Evolutionary conservation across 2,329 filamentous ascomycete genomes (phyloP), one percentile per base, ranked within the genome.

Genomic region (Fusarium beomiforme): DNA sequence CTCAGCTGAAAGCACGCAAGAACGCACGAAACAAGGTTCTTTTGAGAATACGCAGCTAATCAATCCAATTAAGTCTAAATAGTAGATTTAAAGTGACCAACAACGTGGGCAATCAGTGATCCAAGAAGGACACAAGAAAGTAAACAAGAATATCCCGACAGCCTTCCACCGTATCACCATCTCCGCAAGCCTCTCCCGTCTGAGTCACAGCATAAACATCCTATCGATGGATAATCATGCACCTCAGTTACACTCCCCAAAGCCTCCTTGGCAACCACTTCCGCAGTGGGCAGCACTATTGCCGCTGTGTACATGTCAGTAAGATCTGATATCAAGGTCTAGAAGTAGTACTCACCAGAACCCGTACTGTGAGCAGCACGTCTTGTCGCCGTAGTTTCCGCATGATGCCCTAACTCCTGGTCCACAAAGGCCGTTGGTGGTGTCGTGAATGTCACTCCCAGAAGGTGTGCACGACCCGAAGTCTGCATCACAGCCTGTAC

Each of bases 371-470:
- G 81, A 83, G 54, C 81, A 83, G 68, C 81, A 83, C n/a, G 51
- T 76, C 65, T 78, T 81, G 16, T 70, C 47, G 4, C 79, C 76
- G 39, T 74, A 81, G 43, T 76, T 77, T 21, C 63, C 43, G 56
- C 81, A 83, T 1, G 77, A 78, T 11, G 80, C 78, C n/a, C 71
- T 65, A 57, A 78, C 78, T 17, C 55, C 44, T 9, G 67, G 50
- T 8, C 81, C 81, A 57, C 81, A 83, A 36, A 82, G 75, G 12
- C 80, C 80, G 60, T 82, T 81, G 41, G 80, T 80, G 31, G 79
- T 80, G 56, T 80, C 72, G 36, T 71, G 68, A 31, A 79, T 55
- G 14, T 70, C 69, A 8, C 59, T 58, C 26, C 62, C 54, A 8
- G 64, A 64, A 31, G 75, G 71, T 53, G 74, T 72, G 67, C 81